A percentile compares a stretch with the other conserved stretches of the same genome.
phyloP scores from a whole-genome alignment of 73 alveolate species.

The Blepharisma stoltei region DNA sequence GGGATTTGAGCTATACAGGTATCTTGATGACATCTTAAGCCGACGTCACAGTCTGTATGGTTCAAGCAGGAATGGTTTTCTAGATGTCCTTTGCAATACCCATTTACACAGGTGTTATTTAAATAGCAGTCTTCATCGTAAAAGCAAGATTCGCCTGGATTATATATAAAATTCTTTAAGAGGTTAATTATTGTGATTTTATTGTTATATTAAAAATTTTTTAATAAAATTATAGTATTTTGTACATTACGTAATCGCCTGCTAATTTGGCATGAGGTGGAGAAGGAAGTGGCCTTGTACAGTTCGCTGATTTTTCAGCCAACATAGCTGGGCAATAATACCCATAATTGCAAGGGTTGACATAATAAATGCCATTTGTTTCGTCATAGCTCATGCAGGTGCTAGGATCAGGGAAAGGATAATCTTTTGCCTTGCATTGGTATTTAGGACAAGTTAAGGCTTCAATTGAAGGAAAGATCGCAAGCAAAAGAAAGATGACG shows the following conservation, averaged over 20 bases:
- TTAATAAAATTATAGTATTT: no score
- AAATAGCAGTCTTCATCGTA: not conserved
- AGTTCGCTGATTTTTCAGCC: not conserved
- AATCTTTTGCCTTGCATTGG: not conserved
- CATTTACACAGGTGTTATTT: not conserved
- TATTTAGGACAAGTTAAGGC: not conserved
- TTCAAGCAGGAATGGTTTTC: not conserved
- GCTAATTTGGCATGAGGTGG: not conserved
- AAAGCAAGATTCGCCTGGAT: not conserved
- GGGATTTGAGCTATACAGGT: conserved; percentile 11
- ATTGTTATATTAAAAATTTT: no score
- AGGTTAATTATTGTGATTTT: no score
- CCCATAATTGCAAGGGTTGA: conserved; percentile 1
- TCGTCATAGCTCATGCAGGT: not conserved
- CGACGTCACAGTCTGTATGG: conserved; percentile 15
- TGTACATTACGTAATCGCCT: no score
- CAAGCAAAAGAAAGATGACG: no score
- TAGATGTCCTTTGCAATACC: not conserved
- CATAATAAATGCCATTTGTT: not conserved
- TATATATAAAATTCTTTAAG: no score
- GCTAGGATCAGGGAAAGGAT: not conserved
- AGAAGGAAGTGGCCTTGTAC: not conserved
- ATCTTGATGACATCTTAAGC: not conserved
- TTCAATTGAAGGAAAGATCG: not conserved
- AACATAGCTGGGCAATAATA: not conserved